Base-by-base conservation (phyloP, 495 filamentous ascomycete species). In the Articulospora tetracladia region DNA sequence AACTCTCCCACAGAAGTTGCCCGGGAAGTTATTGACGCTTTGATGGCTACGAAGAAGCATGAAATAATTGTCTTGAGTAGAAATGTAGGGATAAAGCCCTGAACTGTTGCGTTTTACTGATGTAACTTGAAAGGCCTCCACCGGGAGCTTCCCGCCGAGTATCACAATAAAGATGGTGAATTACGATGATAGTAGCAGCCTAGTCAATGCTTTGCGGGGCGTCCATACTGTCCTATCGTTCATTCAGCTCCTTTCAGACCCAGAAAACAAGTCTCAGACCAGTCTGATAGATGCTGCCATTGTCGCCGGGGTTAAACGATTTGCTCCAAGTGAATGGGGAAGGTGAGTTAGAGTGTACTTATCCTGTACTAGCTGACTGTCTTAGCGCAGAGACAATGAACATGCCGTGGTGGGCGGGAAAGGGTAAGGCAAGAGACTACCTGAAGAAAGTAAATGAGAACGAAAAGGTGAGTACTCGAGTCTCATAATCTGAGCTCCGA, bases 281-380 rank as follows among this genome's bases (percentile, higher is more conserved):
- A 67, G 57, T 17, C 72, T 88, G 26, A 77, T 89, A 13, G 84
- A 89, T 54, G 87, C 86, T 1, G 78, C 84, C 0, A 66, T 83
- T 19, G 75, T 76, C 0, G 85, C 82, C 0, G 77, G 79, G 15
- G 83, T 90, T 2, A 74, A 78, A 67, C 79, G 86, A 26, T 86
- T 86, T 61, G 74, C 90, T 46, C 87, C 86, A 0, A 83, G 80
- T 24, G 85, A 89, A 62, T 91, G 81, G 58, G 86, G 86, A 46
- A 55, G 57, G 64, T 63, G 52, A 34, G 59, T 57, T 19, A n/a
- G n/a, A 12, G 11, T 49, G 11, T 8, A 10, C 20, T 49, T 49
- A 11, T 23, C 46, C 46, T 13, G 46, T 23, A 8, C 10, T 49
- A n/a, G 34, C 34, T 39, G 10, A 39, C 34, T 10, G n/a, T 10